Evolutionary conservation across 2,329 filamentous ascomycete species (phyloP).

Genomic region (Penicillium italicum): DNA sequence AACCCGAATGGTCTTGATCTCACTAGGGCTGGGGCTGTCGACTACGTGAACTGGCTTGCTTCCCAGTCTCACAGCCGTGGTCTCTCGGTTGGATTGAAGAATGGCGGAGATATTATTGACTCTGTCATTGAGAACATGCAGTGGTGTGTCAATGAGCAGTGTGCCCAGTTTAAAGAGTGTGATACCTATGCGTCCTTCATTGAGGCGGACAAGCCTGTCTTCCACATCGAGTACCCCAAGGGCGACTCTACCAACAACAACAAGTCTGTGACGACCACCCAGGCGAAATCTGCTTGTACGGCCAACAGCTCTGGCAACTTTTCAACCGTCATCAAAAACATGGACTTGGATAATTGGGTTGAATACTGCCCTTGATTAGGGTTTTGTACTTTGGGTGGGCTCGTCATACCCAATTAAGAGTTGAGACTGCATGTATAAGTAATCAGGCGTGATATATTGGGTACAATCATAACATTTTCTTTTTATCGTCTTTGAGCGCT

Average conservation of each 20-base stretch:
- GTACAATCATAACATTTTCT: neutral
- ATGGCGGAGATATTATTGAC: constrained; percentile 59
- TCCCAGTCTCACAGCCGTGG: constrained; percentile 51
- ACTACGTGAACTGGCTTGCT: constrained; percentile 61
- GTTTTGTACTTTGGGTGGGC: neutral
- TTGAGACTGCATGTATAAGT: constrained; percentile 5
- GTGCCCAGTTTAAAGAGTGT: constrained; percentile 60
- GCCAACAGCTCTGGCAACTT: constrained; percentile 50
- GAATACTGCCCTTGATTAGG: constrained; percentile 47
- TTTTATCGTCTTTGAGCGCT: neutral
- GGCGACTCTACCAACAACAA: constrained; percentile 42
- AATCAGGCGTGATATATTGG: neutral
- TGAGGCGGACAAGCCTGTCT: constrained; percentile 62
- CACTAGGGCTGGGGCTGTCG: constrained; percentile 54
- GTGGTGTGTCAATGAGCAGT: constrained; percentile 70
- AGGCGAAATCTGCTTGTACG: constrained; percentile 47
- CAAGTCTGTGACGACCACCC: constrained; percentile 30
- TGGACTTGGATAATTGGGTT: constrained; percentile 62
- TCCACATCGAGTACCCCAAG: constrained; percentile 68
- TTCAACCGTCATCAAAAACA: constrained; percentile 64
- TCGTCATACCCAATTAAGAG: neutral
- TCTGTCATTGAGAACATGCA: constrained; percentile 52
- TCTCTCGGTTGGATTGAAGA: constrained; percentile 66
- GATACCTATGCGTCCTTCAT: constrained; percentile 57
- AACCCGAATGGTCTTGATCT: constrained; percentile 62